Percentiles rank a stretch among this genome's conserved stretches.
Conservation (phyloP, 2,329 filamentous ascomycete genomes). For the Aspergillus hiratsukae region DNA sequence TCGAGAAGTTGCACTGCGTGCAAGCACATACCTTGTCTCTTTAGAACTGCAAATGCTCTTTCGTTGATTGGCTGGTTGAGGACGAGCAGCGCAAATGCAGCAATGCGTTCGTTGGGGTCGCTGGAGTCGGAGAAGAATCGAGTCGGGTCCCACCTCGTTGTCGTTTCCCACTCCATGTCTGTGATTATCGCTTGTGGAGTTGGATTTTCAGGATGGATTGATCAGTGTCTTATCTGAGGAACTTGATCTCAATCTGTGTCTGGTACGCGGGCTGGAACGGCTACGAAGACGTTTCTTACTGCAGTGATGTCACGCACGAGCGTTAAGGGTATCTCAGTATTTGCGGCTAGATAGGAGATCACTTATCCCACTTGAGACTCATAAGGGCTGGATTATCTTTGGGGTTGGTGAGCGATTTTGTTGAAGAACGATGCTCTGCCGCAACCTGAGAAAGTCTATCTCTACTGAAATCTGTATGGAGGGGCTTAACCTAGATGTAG, state of each 20-base stretch:
- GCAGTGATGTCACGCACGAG: neutral
- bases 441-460: neutral
- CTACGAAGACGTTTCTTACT: neutral
- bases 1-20: neutral
- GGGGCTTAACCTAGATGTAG: neutral
- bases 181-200: neutral
- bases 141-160: slow-evolving; percentile 40
- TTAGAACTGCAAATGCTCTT: slow-evolving; percentile 35
- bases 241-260: neutral
- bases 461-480: neutral
- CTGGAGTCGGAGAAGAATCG: slow-evolving; percentile 34
- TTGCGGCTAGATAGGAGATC: neutral
- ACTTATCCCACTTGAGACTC: neutral
- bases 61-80: slow-evolving; percentile 58
- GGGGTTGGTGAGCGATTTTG: neutral
- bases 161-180: no score
- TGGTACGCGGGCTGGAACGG: neutral
- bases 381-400: neutral
- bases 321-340: neutral
- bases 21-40: slow-evolving; percentile 30
- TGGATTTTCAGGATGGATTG: neutral
- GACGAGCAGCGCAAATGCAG: slow-evolving; percentile 50
- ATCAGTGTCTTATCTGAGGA: neutral
- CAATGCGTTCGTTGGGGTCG: slow-evolving; percentile 17
- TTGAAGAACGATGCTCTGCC: neutral